Evolutionary conservation across 768 basidiomycete species (phyloP).

Genomic region (Boletus vinaceobasis): DNA sequence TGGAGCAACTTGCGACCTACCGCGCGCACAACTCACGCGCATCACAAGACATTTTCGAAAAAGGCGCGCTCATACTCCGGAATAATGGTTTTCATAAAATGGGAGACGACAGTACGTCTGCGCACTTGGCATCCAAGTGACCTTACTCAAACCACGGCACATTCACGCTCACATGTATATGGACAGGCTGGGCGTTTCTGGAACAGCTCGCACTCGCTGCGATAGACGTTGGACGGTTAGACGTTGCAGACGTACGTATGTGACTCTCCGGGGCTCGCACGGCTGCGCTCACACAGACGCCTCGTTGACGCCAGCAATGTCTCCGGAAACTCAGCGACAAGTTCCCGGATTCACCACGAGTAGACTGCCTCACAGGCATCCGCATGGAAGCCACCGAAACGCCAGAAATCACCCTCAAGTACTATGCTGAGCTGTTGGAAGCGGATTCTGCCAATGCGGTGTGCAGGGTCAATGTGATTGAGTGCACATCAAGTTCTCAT

Average conservation of each 20-base stretch:
- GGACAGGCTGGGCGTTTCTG: slow-evolving; percentile 69
- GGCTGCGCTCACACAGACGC: slow-evolving; percentile 2
- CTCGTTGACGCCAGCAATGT: slow-evolving; percentile 25
- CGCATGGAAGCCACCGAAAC: slow-evolving; percentile 68
- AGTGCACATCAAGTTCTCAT: not conserved
- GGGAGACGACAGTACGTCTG: slow-evolving; percentile 53
- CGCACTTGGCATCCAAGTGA: not conserved
- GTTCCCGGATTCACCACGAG: slow-evolving; percentile 79
- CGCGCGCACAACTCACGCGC: slow-evolving; percentile 47
- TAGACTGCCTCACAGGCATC: slow-evolving; percentile 74
- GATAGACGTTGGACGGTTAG: slow-evolving; percentile 67
- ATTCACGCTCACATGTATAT: not conserved
- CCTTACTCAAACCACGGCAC: not conserved
- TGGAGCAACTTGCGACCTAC: slow-evolving; percentile 53
- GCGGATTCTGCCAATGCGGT: slow-evolving; percentile 71
- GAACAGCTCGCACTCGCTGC: slow-evolving; percentile 81
- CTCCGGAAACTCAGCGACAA: slow-evolving; percentile 56
- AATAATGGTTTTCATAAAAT: slow-evolving; percentile 42
- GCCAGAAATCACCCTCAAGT: slow-evolving; percentile 53
- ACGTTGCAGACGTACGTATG: slow-evolving; percentile 68
- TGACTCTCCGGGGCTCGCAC: not conserved
- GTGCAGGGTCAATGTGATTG: slow-evolving; percentile 29
- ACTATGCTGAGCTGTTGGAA: slow-evolving; percentile 59
- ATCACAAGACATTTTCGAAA: slow-evolving; percentile 58
- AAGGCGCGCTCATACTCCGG: slow-evolving; percentile 50